Evolutionary conservation across 345 rosid genomes (phyloP).

Genomic region (Syzygium aqueum): DNA sequence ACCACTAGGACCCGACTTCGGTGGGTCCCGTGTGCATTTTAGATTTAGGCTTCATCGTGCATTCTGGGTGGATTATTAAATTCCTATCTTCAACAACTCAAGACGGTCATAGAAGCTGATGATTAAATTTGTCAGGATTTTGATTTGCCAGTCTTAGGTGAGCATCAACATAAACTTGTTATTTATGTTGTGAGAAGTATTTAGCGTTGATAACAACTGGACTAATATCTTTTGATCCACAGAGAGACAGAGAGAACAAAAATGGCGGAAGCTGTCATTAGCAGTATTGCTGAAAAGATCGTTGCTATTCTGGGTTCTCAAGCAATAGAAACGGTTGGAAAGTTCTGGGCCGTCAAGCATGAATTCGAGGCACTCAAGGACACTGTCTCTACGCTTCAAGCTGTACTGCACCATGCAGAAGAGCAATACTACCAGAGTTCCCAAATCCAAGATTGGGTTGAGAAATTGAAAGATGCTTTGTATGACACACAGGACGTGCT

Average conservation of each 20-base stretch:
- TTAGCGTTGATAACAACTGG: too few relatives aligned
- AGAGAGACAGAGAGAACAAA: neutral
- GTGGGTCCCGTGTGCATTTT: too few relatives aligned
- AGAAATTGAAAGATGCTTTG: constrained; percentile 5
- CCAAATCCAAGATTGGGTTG: constrained; percentile 11
- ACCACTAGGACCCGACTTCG: too few relatives aligned
- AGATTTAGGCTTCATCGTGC: too few relatives aligned
- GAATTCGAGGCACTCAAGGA: fast-evolving
- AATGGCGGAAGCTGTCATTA: neutral
- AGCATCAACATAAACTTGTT: too few relatives aligned
- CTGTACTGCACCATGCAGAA: constrained; percentile 10
- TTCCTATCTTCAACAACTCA: too few relatives aligned
- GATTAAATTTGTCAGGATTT: too few relatives aligned
- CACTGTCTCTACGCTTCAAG: neutral
- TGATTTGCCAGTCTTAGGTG: too few relatives aligned
- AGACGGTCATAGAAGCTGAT: too few relatives aligned
- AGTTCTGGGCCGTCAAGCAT: neutral
- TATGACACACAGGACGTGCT: constrained; percentile 24
- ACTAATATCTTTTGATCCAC: neutral
- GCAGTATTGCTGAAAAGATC: neutral
- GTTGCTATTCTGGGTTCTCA: fast-evolving
- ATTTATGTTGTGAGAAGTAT: too few relatives aligned
- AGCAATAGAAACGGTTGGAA: fast-evolving
- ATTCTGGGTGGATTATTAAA: too few relatives aligned
- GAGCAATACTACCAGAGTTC: neutral